Evolutionary conservation across 2,329 filamentous ascomycete genomes (phyloP), one percentile per base, ranked within the genome.

Genomic region (Capronia americana): DNA sequence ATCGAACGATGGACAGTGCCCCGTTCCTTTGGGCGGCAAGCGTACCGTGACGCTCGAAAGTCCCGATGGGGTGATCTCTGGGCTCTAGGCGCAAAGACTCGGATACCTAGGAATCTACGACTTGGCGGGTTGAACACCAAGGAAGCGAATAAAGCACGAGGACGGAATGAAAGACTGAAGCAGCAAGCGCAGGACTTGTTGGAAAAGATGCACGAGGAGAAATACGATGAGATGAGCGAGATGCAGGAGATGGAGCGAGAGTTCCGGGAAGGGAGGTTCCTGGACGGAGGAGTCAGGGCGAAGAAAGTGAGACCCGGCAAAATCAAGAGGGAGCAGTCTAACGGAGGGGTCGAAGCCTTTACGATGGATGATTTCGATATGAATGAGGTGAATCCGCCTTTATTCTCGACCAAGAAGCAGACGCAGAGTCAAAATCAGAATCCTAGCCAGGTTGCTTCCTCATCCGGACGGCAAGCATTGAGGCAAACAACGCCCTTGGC

Each of bases 1-100:
- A 88, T 97, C 38, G 94, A 99, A 82, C 91, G 95, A 63, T 99
- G 95, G 95, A 95, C 90, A 0, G 90, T 99, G 0, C 92, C 94
- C 1, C 88, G 88, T 72, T 92, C 89, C 66, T 95, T 90, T 79
- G 90, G 89, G 77, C 89, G 86, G 73, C 88, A 90, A 73, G 93
- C 93, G 0, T 98, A 94, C 80, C 92, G 91, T 73, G 95, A 98
- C 76, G 95, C 95, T 41, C 88, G 95, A 68, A 99, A 99, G 80
- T 86, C 90, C 0, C 82, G 81, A 61, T 98, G 94, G 95, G 95
- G 95, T 46, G 95, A 98, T 76, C 83, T 98, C 10, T 99, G 95
- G 95, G 93, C 94, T 0, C 83, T 98, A 0, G 95, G 95, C 0
- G 94, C 93, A 24, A 98, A 98, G 84, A 96, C 92, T 0, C 85